Evolutionary conservation across 257 asterid genomes (phyloP), one percentile per base, ranked within the genome.

Genomic region (Solanum sparsipilum): DNA sequence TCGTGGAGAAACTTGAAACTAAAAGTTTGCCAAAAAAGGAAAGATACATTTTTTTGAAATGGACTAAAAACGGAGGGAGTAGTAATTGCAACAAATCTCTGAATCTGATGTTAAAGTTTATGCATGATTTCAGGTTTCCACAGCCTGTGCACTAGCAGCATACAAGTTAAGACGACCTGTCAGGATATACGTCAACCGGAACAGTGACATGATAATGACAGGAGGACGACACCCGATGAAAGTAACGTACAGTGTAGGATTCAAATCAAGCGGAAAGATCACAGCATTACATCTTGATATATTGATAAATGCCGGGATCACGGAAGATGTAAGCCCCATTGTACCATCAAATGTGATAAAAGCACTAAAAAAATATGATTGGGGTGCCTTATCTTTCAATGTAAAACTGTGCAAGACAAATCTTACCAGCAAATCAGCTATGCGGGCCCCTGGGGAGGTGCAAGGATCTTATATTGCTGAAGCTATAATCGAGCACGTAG

Each of bases 81-180:
- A 29, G 34, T 25, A 34, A 73, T 73, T 34, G 39, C 39, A 74
- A 74, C 41, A 21, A 23, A 38, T 70, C 12, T 39, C 71, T 16
- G 78, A 31, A 46, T 23, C 35, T 58, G 23, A 70, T 32, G 21
- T 32, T 29, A 4, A 63, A 52, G 41, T 56, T 25, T 15, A 23
- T 90, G 88, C 67, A 84, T 25, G 29, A 38, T 87, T 36, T 90
- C 90, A 93, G 98, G 93, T 92, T 84, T 95, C 97, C 31, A 65
- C 98, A 81, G 94, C 96, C 11, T 94, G 98, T 84, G 98, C 98
- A 63, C 94, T 95, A 58, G 98, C 98, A 56, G 98, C 98, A 63
- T 91, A 95, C 88, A 95, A 93, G 73, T 87, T 95, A 83, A 90
- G 91, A 44, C 92, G 94, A 38, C 98, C 98, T 4, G 98, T 95